Base-by-base conservation (phyloP, 192 early-diverging fungal species). In the Spizellomyces sp. region DNA sequence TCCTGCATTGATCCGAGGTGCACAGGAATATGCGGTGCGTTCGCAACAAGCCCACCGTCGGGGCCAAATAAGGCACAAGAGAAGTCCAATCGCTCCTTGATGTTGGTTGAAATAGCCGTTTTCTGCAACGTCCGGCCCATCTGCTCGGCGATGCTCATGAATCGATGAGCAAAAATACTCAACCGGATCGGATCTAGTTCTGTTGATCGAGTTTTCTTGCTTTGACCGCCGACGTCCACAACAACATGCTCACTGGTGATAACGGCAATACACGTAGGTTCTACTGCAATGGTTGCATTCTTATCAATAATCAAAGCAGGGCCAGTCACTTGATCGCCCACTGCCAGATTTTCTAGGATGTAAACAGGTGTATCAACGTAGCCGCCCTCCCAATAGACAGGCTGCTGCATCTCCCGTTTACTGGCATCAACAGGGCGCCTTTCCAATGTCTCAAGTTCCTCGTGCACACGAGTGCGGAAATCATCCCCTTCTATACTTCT, bases 11-110 rank as follows among this genome's bases (percentile, higher is more conserved):
- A 90, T 8, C 97, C 97, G 17, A 99, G 69, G 77, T 99, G 97
- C 4, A 99, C 95, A 9, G 83, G 92, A 45, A 94, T 95, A 66
- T 94, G 93, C 10, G 94, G 94, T 5, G 93, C 90, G 58, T 95
- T 96, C 9, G 93, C 92, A 0, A 94, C 90, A 12, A 62, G 59
- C n/a, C 58, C 57, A 44, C 69, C 69, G 48, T 70, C 69, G 0
- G 91, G 89, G 22, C 93, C 94, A 88, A 99, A 99, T 45, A 99
- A 75, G 3, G 95, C 97, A 74, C 97, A 99, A 4, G 92, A 94
- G 77, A 99, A 99, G 76, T 99, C 97, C 44, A 99, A 82, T 9
- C 97, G 90, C 77, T 99, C 97, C 69, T 99, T 99, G 76, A 99
- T 99, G 66, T 99, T 99, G 22, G 97, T 98, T 47, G 91, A 93